Evolutionary conservation across 495 filamentous ascomycete species (phyloP).

Genomic region (Penicillium canescens): DNA sequence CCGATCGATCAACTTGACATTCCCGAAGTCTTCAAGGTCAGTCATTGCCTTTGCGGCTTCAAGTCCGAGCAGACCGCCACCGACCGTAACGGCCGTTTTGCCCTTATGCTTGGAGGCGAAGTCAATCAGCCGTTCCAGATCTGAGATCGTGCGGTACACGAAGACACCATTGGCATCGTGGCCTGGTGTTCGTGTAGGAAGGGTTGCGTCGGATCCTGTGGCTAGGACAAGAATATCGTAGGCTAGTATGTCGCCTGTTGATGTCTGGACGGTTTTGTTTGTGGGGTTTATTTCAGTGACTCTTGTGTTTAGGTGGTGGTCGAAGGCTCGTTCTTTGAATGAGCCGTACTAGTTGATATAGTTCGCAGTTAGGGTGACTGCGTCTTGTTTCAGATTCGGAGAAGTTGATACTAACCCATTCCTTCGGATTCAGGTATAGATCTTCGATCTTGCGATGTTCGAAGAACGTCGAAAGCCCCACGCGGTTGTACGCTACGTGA

Average conservation of each 20-base stretch:
- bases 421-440: slow-evolving; percentile 82
- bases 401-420: slow-evolving; percentile 68
- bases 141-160: slow-evolving; percentile 89
- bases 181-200: slow-evolving; percentile 79
- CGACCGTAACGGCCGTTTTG: slow-evolving; percentile 75
- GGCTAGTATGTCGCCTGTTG: slow-evolving; percentile 65
- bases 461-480: slow-evolving; percentile 93
- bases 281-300: slow-evolving; percentile 70
- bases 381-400: neutral
- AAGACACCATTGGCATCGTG: slow-evolving; percentile 87
- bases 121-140: slow-evolving; percentile 77
- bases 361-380: neutral
- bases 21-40: slow-evolving; percentile 75
- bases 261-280: slow-evolving; percentile 68
- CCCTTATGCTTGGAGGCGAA: slow-evolving; percentile 69
- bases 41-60: slow-evolving; percentile 97
- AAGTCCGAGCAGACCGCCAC: slow-evolving; percentile 86
- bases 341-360: slow-evolving; percentile 47
- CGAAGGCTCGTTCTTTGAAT: slow-evolving; percentile 65
- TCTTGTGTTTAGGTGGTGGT: slow-evolving; percentile 80
- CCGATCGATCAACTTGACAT: slow-evolving; percentile 83
- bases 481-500: slow-evolving; percentile 92
- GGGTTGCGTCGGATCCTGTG: slow-evolving; percentile 86
- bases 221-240: slow-evolving; percentile 92
- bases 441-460: slow-evolving; percentile 88